Conservation (phyloP, 257 asterid species). For the Ilex asprella region DNA sequence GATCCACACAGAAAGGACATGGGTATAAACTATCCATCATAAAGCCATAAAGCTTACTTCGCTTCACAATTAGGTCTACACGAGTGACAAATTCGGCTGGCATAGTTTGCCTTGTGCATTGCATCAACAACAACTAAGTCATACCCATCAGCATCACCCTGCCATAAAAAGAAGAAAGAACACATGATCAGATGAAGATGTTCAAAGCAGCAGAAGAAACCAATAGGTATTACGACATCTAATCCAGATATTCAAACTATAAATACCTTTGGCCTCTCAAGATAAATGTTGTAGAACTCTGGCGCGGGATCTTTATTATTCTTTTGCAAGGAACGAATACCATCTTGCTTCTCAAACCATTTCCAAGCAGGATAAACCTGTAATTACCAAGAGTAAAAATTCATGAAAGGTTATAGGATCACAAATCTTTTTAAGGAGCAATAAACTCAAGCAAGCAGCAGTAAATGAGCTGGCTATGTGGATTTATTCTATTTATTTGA, state of each 20-base stretch:
- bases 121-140: constrained; percentile 98
- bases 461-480: no score
- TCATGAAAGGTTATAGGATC: background rate
- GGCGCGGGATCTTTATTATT: constrained; percentile 93
- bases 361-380: constrained; percentile 99
- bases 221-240: background rate
- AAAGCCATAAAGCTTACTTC: constrained; percentile 45
- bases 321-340: constrained; percentile 91
- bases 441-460: constrained; percentile 5
- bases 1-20: background rate
- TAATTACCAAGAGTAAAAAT: background rate
- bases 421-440: constrained; percentile 5
- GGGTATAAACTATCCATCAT: no score
- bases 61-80: constrained; percentile 99
- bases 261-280: constrained; percentile 96
- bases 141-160: constrained; percentile 99
- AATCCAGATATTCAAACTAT: constrained; percentile 5
- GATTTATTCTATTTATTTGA: no score
- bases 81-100: constrained; percentile 98
- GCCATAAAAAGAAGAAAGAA: constrained; percentile 24
- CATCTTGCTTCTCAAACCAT: constrained; percentile 99
- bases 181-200: constrained; percentile 1
- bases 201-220: constrained; percentile 2
- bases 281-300: constrained; percentile 92
- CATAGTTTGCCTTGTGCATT: constrained; percentile 99